These are phyloP conservation scores for Boletus tylopilopsis DNA, from an alignment of 768 basidiomycete species.

Conservation along the genomic window DNA sequence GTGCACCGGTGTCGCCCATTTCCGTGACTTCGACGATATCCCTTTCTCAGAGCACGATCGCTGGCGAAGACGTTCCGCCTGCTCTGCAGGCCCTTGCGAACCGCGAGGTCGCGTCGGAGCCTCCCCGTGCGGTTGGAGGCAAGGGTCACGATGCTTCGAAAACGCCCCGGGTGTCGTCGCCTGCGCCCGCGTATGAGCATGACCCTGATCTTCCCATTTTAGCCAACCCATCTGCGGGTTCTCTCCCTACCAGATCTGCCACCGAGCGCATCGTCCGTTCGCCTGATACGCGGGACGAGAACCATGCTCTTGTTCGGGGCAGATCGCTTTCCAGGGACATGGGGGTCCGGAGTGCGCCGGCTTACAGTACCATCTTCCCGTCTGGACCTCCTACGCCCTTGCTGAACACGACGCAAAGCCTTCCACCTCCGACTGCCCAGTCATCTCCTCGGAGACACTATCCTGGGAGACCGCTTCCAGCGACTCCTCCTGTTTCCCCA, in stretches of 20 bases:
- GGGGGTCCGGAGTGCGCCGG: conserved; percentile 32
- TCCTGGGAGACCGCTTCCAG: conserved; percentile 31
- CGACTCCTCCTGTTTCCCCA: conserved; percentile 31
- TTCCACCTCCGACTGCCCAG: conserved; percentile 19
- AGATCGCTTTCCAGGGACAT: conserved; percentile 31
- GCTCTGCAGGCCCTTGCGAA: conserved; percentile 11
- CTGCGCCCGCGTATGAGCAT: conserved; percentile 25
- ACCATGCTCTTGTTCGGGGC: conserved; percentile 26
- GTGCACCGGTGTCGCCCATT: conserved; percentile 31
- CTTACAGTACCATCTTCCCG: conserved; percentile 32
- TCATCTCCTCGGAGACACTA: conserved; percentile 32
- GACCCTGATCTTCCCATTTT: conserved; percentile 27
- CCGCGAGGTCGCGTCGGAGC: conserved; percentile 22
- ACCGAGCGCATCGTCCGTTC: conserved; percentile 31
- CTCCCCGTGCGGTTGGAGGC: conserved; percentile 17
- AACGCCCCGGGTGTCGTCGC: conserved; percentile 25
- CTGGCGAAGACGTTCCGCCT: conserved; percentile 17
- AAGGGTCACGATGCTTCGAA: conserved; percentile 17
- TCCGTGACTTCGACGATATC: conserved; percentile 24
- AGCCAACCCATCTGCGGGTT: conserved; percentile 11
- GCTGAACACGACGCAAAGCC: conserved; percentile 22
- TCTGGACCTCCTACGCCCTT: conserved; percentile 30
- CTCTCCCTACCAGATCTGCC: conserved; percentile 29
- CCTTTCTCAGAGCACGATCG: conserved; percentile 14
- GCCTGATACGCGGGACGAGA: conserved; percentile 28